Conservation (phyloP, 208 protist species). For the Naegleria gruberi region DNA sequence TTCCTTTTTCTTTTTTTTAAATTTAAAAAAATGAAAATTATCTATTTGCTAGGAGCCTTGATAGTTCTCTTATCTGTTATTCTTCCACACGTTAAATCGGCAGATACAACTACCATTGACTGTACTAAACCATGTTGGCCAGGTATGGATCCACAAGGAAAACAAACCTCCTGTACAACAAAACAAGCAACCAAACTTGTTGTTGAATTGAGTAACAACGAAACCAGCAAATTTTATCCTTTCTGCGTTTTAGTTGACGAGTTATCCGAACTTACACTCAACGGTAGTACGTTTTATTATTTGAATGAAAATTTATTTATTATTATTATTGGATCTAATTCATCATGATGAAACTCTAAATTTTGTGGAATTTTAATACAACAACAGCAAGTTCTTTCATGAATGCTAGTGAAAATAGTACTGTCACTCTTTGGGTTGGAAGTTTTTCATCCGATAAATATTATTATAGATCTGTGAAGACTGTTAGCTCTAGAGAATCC, state of each 20-base stretch:
- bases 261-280: neutral
- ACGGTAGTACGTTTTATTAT: neutral
- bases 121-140: neutral
- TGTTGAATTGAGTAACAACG: neutral
- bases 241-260: neutral
- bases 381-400: neutral
- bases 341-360: neutral
- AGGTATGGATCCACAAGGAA: neutral
- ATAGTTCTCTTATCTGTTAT: neutral
- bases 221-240: neutral
- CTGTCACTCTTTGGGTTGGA: neutral
- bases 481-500: neutral
- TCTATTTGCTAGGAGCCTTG: neutral
- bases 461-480: neutral
- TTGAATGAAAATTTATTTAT: neutral
- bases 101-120: neutral
- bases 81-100: neutral
- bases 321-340: neutral
- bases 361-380: neutral
- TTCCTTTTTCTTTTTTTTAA: neutral
- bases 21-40: neutral
- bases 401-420: neutral
- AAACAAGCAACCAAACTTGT: neutral
- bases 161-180: neutral
- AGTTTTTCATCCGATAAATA: neutral